phyloP scores from a whole-genome alignment of 202 grass and related monocot species.

The Setaria italica region DNA sequence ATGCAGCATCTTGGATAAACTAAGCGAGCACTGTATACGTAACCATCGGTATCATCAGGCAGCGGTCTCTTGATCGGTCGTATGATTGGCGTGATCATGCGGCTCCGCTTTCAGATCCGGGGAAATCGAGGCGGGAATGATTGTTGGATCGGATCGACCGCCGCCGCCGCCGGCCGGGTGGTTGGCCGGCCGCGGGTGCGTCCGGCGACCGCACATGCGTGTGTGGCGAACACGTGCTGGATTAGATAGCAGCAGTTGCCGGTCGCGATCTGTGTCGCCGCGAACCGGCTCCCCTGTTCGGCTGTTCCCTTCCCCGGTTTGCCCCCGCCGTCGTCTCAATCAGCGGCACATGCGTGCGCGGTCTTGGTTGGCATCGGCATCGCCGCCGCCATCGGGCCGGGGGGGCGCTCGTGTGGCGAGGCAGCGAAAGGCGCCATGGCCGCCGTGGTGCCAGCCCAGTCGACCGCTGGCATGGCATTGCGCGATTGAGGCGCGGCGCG shows the following conservation, averaged over 20 bases:
- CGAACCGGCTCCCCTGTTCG: not conserved
- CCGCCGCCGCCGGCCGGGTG: not conserved
- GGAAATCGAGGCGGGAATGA: conserved; percentile 10
- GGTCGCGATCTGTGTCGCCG: not conserved
- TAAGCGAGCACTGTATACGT: not conserved
- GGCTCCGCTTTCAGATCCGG: not conserved
- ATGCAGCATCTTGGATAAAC: not conserved
- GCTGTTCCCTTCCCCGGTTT: not conserved
- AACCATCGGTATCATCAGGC: not conserved
- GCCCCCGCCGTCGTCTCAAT: not conserved
- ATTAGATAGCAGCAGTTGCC: not conserved
- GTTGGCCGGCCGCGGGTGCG: not conserved
- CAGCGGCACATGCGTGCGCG: conserved; percentile 31
- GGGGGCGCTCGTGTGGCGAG: not conserved
- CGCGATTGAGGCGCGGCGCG: no score
- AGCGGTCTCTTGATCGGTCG: not conserved
- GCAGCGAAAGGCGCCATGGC: not conserved
- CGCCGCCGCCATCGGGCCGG: not conserved
- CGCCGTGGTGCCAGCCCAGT: no score
- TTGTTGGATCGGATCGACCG: conserved; percentile 8
- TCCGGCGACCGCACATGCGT: conserved; percentile 4
- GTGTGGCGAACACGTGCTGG: not conserved
- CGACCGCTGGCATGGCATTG: not conserved
- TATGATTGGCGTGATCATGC: not conserved
- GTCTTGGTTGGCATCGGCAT: not conserved